phyloP scores from a whole-genome alignment of 1,284 basidiomycete species.

The Naganishia liquefaciens region DNA sequence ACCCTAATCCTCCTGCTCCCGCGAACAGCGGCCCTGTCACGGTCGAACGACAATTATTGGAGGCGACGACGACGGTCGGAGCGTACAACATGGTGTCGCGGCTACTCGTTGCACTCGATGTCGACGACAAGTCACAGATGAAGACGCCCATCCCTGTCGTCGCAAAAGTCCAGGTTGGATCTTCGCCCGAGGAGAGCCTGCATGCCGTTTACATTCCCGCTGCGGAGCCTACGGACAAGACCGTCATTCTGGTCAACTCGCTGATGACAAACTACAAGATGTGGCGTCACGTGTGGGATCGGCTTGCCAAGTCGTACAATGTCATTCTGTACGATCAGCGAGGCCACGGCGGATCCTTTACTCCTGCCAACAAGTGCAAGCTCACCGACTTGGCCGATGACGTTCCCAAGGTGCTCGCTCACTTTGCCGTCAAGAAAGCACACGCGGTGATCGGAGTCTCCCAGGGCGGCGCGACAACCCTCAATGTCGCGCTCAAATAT shows the following conservation, averaged over 20 bases:
- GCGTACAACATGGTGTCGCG: conserved; percentile 57
- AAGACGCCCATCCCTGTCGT: conserved; percentile 44
- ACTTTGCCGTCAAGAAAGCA: conserved; percentile 45
- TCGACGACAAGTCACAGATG: conserved; percentile 49
- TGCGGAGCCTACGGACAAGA: conserved; percentile 37
- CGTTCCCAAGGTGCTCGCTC: conserved; percentile 48
- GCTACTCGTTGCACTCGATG: conserved; percentile 54
- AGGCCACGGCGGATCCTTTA: conserved; percentile 52
- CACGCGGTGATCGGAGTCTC: conserved; percentile 54
- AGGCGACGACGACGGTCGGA: conserved; percentile 52
- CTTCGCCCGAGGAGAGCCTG: conserved; percentile 35
- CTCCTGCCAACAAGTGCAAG: conserved; percentile 48
- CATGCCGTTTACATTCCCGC: conserved; percentile 29
- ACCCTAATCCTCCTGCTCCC: conserved; percentile 37
- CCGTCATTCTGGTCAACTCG: conserved; percentile 55
- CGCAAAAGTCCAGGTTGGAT: conserved; percentile 36
- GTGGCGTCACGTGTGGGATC: conserved; percentile 43
- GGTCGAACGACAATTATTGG: conserved; percentile 47
- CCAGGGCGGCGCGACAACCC: conserved; percentile 55
- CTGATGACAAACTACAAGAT: conserved; percentile 55
- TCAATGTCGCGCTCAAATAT: conserved; percentile 52
- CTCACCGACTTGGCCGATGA: conserved; percentile 53
- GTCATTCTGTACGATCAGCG: conserved; percentile 55
- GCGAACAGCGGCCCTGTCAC: conserved; percentile 8
- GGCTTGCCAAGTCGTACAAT: conserved; percentile 44